Base-by-base conservation (phyloP, 192 early-diverging fungal species). In the Mortierella claussenii region DNA sequence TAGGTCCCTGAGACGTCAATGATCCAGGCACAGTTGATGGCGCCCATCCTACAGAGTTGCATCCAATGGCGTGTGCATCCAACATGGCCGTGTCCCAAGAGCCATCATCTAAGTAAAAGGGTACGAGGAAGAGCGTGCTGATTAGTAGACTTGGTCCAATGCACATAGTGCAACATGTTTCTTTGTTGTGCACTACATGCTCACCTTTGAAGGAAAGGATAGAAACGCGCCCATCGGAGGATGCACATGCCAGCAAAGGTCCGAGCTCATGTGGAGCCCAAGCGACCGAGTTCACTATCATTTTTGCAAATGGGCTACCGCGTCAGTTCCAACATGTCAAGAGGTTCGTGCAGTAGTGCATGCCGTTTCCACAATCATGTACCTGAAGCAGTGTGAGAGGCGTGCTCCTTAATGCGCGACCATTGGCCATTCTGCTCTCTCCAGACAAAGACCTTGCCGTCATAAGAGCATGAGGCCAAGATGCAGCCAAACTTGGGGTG, bases 231-330 rank as follows among this genome's bases (percentile, higher is more conserved):
- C 97, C 96, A 65, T 99, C 97, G 2, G 98, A 96, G 17, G 96
- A 97, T 44, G 90, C 98, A 67, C 93, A 95, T 12, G 92, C 90
- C 61, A 99, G 85, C 12, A 94, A 85, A 17, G 96, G 90, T 24
- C 98, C 98, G 54, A 95, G 86, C 80, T 99, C 98, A 67, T 98
- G 96, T 21, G 98, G 96, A 15, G 94, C 97, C 96, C 96, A 99
- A 4, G 93, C 85, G 56, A 99, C 89, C 18, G 97, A 94, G 68
- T 98, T 99, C 34, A 99, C 98, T 94, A 66, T 28, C 49, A 34
- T 12, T 23, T 37, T n/a, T 18, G 13, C 54, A 58, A 61, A 33
- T 53, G 34, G 34, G 10, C n/a, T 51, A 26, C 4, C 17, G 31
- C 15, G 20, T 28, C 28, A 24, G 7, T 18, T 13, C n/a, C 28